Percentiles rank a stretch among this genome's conserved stretches.
Evolutionary conservation across 176 grass and related monocot species (phyloP).

Genomic region (Musa beccarii): DNA sequence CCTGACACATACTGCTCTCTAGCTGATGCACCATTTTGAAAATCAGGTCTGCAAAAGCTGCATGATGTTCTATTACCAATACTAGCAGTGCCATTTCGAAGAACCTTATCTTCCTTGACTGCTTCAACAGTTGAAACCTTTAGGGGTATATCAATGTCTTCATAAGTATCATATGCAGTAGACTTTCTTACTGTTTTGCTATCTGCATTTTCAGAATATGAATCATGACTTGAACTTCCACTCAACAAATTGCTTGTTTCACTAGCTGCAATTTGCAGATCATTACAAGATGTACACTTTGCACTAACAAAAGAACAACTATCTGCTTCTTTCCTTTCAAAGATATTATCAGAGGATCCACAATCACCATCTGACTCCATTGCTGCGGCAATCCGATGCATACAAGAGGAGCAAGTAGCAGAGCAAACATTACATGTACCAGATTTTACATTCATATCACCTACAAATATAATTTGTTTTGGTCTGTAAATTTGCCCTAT

Average conservation of each 20-base stretch:
- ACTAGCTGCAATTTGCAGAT: slow-evolving; percentile 28
- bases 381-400: slow-evolving; percentile 34
- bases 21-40: neutral
- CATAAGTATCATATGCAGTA: slow-evolving; percentile 32
- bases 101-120: neutral
- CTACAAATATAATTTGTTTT: slow-evolving; percentile 5
- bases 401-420: slow-evolving; percentile 66
- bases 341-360: slow-evolving; percentile 47
- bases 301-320: slow-evolving; percentile 24
- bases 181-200: slow-evolving; percentile 34
- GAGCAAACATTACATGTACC: slow-evolving; percentile 67
- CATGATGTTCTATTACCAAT: neutral
- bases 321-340: slow-evolving; percentile 41
- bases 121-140: slow-evolving; percentile 1
- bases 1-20: slow-evolving; percentile 18
- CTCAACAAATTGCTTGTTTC: slow-evolving; percentile 35
- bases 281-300: slow-evolving; percentile 31
- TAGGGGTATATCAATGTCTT: slow-evolving; percentile 46
- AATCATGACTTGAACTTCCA: slow-evolving; percentile 55
- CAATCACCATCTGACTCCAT: slow-evolving; percentile 40
- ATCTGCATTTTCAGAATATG: slow-evolving; percentile 51
- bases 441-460: slow-evolving; percentile 37
- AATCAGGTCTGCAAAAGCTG: neutral
- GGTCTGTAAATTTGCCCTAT: slow-evolving; percentile 8
- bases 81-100: neutral